phyloP scores from a whole-genome alignment of 345 rosid species.

The Rhodamnia rubescens region DNA sequence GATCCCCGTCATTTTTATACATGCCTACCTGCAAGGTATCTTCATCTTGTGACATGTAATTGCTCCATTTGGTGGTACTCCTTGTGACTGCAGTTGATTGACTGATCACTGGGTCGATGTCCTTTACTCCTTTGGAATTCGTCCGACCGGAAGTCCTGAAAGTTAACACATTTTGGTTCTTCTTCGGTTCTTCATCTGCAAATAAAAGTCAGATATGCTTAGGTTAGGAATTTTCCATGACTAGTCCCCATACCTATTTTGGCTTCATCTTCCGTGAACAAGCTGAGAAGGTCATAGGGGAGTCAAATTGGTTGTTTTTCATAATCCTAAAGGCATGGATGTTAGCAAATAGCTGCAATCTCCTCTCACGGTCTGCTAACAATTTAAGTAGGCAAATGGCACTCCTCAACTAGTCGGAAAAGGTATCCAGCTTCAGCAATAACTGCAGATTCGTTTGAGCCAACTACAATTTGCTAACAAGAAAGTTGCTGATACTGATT shows the following conservation, averaged over 20 bases:
- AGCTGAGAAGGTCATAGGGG: background rate
- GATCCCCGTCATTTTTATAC: background rate
- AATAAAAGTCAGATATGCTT: background rate
- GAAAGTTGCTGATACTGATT: background rate
- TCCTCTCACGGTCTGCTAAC: background rate
- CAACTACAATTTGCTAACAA: background rate
- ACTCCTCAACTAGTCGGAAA: background rate
- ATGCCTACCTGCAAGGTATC: background rate
- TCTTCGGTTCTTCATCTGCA: background rate
- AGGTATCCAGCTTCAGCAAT: background rate
- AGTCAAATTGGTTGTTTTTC: background rate
- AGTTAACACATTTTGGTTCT: background rate
- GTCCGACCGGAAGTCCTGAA: background rate
- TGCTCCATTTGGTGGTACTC: constrained; percentile 5
- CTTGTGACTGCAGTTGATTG: background rate
- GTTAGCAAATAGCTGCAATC: background rate
- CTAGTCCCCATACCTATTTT: background rate
- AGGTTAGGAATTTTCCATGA: background rate
- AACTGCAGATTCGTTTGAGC: background rate
- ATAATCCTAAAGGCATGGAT: background rate
- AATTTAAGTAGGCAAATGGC: background rate
- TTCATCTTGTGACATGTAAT: constrained; percentile 3
- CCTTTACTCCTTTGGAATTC: background rate
- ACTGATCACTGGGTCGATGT: background rate
- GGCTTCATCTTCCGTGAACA: background rate